These are phyloP conservation scores for Coriolopsis trogii DNA, from an alignment of 1,284 basidiomycete species.

Conservation along the genomic window DNA sequence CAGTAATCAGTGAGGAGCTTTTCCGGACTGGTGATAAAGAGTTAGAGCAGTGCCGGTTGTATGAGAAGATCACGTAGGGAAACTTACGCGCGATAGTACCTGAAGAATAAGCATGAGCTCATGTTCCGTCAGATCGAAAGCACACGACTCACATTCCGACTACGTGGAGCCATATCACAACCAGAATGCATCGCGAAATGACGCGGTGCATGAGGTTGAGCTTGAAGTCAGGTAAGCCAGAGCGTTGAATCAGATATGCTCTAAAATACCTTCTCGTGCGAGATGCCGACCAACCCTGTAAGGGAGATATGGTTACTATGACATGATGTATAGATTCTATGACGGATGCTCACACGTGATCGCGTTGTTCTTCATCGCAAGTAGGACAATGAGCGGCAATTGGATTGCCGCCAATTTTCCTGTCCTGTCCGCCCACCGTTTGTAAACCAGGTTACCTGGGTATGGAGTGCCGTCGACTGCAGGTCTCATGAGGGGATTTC, in stretches of 20 bases:
- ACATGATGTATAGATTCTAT: neutral
- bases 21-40: neutral
- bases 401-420: slow-evolving; percentile 41
- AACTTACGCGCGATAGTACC: slow-evolving; percentile 12
- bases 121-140: neutral
- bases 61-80: neutral
- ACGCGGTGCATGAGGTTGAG: slow-evolving; percentile 34
- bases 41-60: neutral
- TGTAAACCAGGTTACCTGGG: slow-evolving; percentile 21
- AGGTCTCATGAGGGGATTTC: neutral
- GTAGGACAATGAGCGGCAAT: slow-evolving; percentile 41
- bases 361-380: slow-evolving; percentile 45
- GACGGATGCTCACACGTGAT: slow-evolving; percentile 35
- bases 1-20: slow-evolving; percentile 13
- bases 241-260: neutral
- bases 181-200: slow-evolving; percentile 27
- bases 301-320: neutral
- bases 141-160: slow-evolving; percentile 26
- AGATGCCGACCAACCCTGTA: slow-evolving; percentile 42
- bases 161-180: slow-evolving; percentile 32
- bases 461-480: slow-evolving; percentile 14
- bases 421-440: slow-evolving; percentile 33
- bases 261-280: slow-evolving; percentile 39
- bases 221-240: slow-evolving; percentile 6
- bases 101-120: neutral